These are phyloP conservation scores for Pseudozyma pruni DNA, from an alignment of 1,284 basidiomycete genomes.

Conservation along the genomic window DNA sequence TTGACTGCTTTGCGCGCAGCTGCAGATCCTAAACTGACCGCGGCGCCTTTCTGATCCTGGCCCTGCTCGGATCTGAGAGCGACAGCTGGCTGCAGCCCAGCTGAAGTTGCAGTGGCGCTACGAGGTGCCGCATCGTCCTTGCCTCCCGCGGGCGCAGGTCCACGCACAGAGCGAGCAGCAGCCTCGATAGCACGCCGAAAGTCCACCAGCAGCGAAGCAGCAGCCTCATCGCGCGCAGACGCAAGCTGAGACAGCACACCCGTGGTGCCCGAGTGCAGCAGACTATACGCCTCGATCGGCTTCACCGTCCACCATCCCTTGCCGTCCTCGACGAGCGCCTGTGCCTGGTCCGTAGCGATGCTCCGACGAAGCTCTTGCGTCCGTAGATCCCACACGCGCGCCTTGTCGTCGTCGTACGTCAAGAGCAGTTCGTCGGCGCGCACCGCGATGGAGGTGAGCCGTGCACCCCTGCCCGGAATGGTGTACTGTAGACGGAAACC, in stretches of 20 bases:
- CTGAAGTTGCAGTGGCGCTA: not conserved
- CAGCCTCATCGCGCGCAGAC: constrained; percentile 32
- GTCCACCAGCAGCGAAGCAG: constrained; percentile 54
- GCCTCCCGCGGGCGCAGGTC: constrained; percentile 1
- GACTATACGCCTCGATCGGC: constrained; percentile 30
- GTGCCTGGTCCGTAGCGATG: constrained; percentile 79
- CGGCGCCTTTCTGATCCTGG: not conserved
- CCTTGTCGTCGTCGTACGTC: constrained; percentile 80
- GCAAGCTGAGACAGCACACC: constrained; percentile 52
- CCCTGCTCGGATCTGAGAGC: constrained; percentile 20
- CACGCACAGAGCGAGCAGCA: constrained; percentile 41
- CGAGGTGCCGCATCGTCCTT: constrained; percentile 4
- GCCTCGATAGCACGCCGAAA: constrained; percentile 60
- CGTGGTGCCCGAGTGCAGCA: constrained; percentile 31
- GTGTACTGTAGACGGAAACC: constrained; percentile 77
- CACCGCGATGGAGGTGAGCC: constrained; percentile 77
- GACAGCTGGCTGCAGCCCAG: constrained; percentile 9
- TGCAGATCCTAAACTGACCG: constrained; percentile 21
- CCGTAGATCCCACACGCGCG: constrained; percentile 87
- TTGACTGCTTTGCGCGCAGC: constrained; percentile 49
- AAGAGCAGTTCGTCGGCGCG: constrained; percentile 79
- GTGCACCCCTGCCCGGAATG: constrained; percentile 75
- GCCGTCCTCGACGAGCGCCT: constrained; percentile 75
- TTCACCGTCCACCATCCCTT: constrained; percentile 50
- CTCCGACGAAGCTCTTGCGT: constrained; percentile 86